These are phyloP conservation scores for Coccomyxa sp. DNA, from an alignment of 139 green algal genomes.

Conservation along the genomic window DNA sequence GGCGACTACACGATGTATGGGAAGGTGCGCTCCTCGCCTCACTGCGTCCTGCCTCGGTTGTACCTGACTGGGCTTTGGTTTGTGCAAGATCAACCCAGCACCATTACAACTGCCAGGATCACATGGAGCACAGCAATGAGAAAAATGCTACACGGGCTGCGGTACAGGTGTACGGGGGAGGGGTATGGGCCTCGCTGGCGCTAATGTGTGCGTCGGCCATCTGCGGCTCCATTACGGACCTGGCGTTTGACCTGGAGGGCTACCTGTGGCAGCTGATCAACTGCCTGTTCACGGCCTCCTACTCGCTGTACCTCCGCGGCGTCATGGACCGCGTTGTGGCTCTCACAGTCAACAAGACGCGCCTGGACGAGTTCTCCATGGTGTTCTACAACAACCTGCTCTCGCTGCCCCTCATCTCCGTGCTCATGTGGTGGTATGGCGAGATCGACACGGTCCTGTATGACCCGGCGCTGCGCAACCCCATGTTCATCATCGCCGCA, in stretches of 20 bases:
- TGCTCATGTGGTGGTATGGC: constrained; percentile 55
- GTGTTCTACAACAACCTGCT: constrained; percentile 94
- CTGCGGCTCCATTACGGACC: constrained; percentile 73
- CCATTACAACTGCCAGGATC: too few species aligned
- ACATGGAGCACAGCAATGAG: too few species aligned
- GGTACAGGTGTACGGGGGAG: constrained; percentile 6
- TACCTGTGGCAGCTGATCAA: constrained; percentile 90
- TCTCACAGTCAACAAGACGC: constrained; percentile 33
- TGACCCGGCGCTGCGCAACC: constrained; percentile 46
- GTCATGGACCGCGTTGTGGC: constrained; percentile 76
- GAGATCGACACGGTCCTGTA: constrained; percentile 43
- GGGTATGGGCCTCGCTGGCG: constrained; percentile 66
- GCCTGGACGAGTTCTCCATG: constrained; percentile 66
- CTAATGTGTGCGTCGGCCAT: constrained; percentile 82
- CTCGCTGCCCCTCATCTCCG: constrained; percentile 64
- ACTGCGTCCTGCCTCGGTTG: too few species aligned
- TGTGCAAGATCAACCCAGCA: too few species aligned
- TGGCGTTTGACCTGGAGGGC: constrained; percentile 68
- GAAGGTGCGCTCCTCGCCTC: constrained; percentile 11
- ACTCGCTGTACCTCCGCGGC: constrained; percentile 71
- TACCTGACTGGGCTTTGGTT: too few species aligned
- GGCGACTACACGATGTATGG: constrained; percentile 79
- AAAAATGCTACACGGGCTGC: too few species aligned
- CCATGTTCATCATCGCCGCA: constrained; percentile 42
- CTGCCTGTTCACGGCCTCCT: constrained; percentile 79